Evolutionary conservation across 768 basidiomycete genomes (phyloP).

Genomic region (Suillus luteus): DNA sequence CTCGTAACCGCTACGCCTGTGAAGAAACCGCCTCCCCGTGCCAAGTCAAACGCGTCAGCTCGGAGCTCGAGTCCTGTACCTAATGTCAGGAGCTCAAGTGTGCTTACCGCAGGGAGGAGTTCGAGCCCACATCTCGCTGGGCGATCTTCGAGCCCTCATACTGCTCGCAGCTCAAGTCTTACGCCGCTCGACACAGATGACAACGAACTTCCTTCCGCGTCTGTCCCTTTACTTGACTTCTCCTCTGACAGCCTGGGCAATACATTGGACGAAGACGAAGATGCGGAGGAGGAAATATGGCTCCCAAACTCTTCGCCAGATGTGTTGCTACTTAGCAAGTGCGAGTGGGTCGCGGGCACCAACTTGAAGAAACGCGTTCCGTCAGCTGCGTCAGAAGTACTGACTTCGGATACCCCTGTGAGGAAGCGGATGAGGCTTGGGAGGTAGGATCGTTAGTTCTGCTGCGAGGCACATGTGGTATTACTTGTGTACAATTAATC

Average conservation of each 20-base stretch:
- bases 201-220: background rate
- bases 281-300: constrained; percentile 44
- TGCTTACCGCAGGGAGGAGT: background rate
- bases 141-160: constrained; percentile 6
- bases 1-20: constrained; percentile 61
- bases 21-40: constrained; percentile 30
- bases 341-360: background rate
- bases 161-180: constrained; percentile 4
- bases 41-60: constrained; percentile 14
- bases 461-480: background rate
- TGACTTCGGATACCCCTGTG: constrained; percentile 22
- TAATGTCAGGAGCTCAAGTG: background rate
- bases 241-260: constrained; percentile 13
- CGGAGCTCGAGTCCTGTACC: constrained; percentile 9
- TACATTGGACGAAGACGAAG: constrained; percentile 22
- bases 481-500: background rate
- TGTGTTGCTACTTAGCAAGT: constrained; percentile 33
- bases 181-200: constrained; percentile 10
- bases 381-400: constrained; percentile 26
- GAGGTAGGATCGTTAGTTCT: background rate
- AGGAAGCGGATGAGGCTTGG: constrained; percentile 26
- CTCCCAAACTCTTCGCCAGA: constrained; percentile 45
- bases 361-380: constrained; percentile 25
- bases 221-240: background rate
- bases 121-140: background rate